Base-by-base conservation (phyloP, 352 stramenopile species). In the Pilasporangium apinafurcum region DNA sequence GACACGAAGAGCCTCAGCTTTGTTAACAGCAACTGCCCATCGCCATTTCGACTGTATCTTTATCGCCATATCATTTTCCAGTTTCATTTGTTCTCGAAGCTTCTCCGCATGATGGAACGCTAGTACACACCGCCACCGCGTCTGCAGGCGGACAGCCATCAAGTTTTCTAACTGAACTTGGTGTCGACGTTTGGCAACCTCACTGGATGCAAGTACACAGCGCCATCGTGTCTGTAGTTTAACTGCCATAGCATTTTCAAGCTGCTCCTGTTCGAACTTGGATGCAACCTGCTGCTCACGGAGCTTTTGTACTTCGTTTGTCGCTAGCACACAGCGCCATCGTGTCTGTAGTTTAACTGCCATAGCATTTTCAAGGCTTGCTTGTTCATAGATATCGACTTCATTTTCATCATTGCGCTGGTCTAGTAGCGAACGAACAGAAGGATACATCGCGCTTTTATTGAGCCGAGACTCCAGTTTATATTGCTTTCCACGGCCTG, bases 161-260 rank as follows among this genome's bases (percentile, higher is more conserved):
- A 36, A 7, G 8, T 14, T 17, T 8, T 14, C 31, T 6, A 6
- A 17, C 31, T 36, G 12, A 25, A 10, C 30, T 13, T 34, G 42
- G 9, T 41, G n/a, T n/a, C n/a, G n/a, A n/a, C n/a, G 42, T 31
- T 16, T n/a, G 6, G 31, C 20, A 37, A 33, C 30, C 5, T 40
- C 29, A 17, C 32, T 18, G 2, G 14, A 20, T 13, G 47, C 42
- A 9, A 39, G 37, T 31, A 34, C 53, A 24, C 40, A 36, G 21
- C 55, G 44, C 45, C 55, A 63, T n/a, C 47, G 46, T 28, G 37
- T 54, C 42, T 52, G 49, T 17, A 57, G 49, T 36, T 53, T 52
- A 41, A 53, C 43, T 14, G 50, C 50, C 50, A 53, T 53, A 18
- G 36, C 8, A 18, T 29, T 48, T 34, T 48, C 47, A 7, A 52